Base-by-base conservation (phyloP, 305 asterid genomes). In the Nicotiana rustica region DNA sequence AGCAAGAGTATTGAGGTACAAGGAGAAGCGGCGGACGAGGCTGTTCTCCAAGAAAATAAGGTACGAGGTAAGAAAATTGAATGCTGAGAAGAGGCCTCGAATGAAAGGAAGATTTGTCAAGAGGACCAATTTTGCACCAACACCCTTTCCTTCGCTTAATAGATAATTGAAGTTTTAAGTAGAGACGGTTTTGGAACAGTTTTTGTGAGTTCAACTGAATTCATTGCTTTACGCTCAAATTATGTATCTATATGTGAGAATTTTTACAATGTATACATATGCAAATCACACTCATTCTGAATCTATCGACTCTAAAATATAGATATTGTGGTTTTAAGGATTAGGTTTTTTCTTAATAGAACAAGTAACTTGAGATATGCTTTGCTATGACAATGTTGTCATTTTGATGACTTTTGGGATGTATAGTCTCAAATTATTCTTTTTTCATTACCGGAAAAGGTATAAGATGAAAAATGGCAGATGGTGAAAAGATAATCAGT, bases 71-170 rank as follows among this genome's bases (percentile, higher is more conserved):
- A 90, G 98, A 70, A 95, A 95, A 88, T 62, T 92, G 89, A 95
- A 95, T 44, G 98, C 98, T 0, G 97, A 95, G 82, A 95, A 93
- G 84, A 90, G 98, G 89, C 98, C 98, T 6, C 55, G 98, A 64
- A 91, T 95, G 96, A 93, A 95, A 90, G 98, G 97, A 82, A 92
- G 98, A 85, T 95, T 95, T 62, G 93, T 95, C 2, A 95, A 95
- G 90, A 89, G 95, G 82, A 38, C 95, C 19, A 89, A 87, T 86
- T 87, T 91, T 38, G 80, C 86, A 77, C 60, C 87, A 18, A 17
- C 52, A 2, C 85, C 88, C 10, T 86, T 86, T 52, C 82, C 90
- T 71, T 84, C 80, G 81, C 85, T 85, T 67, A 82, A 80, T 89
- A 88, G 61, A 86, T 88, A 84, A 33, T 57, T 41, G 12, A 70